phyloP scores from a whole-genome alignment of 1,284 basidiomycete genomes.

The Ganoderma sinense region DNA sequence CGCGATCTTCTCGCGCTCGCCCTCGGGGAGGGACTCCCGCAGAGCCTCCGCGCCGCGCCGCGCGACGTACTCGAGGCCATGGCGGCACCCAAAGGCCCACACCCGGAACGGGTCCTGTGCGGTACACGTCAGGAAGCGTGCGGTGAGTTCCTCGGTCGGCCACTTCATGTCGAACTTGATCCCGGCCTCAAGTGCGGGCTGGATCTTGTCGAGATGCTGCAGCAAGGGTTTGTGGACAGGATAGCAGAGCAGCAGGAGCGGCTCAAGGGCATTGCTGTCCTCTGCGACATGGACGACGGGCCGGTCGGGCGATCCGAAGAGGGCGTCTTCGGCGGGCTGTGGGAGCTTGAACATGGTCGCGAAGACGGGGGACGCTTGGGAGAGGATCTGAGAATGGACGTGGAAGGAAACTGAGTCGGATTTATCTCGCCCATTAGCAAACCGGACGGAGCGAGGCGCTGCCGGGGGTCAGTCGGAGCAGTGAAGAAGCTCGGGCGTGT shows the following conservation, averaged over 20 bases:
- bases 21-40: neutral
- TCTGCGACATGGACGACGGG: conserved; percentile 43
- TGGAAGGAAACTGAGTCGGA: conserved; percentile 21
- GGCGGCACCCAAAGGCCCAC: conserved; percentile 28
- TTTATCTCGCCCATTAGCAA: conserved; percentile 39
- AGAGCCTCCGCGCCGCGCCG: conserved; percentile 4
- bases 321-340: conserved; percentile 9
- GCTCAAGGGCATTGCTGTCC: conserved; percentile 39
- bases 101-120: conserved; percentile 17
- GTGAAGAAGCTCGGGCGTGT: conserved; percentile 32
- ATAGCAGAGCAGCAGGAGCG: conserved; percentile 48
- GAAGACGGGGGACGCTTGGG: conserved; percentile 39
- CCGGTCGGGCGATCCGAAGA: neutral
- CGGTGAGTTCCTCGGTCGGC: conserved; percentile 11
- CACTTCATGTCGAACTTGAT: conserved; percentile 30
- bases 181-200: conserved; percentile 19
- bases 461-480: conserved; percentile 22
- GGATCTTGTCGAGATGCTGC: neutral
- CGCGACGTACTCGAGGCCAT: conserved; percentile 20
- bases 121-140: conserved; percentile 13
- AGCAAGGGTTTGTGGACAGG: conserved; percentile 35
- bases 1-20: neutral
- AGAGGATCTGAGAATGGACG: conserved; percentile 30
- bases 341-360: conserved; percentile 26
- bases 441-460: conserved; percentile 15